Percentiles rank a stretch among this genome's conserved stretches.
phyloP scores from a whole-genome alignment of 768 basidiomycete species.

The Peribolospora kevripleyi region DNA sequence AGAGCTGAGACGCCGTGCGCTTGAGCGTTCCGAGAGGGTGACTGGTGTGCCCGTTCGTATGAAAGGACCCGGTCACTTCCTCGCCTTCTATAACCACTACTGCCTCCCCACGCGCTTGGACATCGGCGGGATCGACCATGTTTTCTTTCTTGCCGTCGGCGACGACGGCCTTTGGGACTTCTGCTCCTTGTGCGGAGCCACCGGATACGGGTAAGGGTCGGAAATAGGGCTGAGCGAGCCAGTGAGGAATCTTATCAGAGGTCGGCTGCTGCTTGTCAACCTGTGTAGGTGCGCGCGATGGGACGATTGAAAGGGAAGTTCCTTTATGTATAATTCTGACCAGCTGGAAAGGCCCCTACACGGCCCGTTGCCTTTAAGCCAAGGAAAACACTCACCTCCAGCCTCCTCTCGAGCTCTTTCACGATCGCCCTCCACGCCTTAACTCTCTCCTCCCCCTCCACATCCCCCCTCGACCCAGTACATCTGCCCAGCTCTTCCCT shows the following conservation, averaged over 20 bases:
- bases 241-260: conserved; percentile 30
- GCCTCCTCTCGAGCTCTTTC: conserved; percentile 33
- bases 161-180: background rate
- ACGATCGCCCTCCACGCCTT: conserved; percentile 32
- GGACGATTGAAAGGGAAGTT: conserved; percentile 3
- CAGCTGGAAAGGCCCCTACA: background rate
- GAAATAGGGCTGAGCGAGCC: conserved; percentile 49
- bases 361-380: background rate
- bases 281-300: conserved; percentile 4
- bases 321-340: background rate
- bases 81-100: conserved; percentile 1
- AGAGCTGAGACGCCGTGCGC: background rate
- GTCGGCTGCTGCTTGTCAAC: background rate
- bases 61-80: background rate
- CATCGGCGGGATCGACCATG: conserved; percentile 4
- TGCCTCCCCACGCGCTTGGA: conserved; percentile 3
- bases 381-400: conserved; percentile 26
- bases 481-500: conserved; percentile 40
- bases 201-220: conserved; percentile 20
- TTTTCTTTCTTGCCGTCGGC: conserved; percentile 7
- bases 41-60: background rate
- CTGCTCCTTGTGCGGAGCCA: background rate
- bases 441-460: conserved; percentile 18
- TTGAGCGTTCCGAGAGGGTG: background rate
- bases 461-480: conserved; percentile 16